Evolutionary conservation across 2,329 filamentous ascomycete genomes (phyloP).

Genomic region (Fusarium sp.): DNA sequence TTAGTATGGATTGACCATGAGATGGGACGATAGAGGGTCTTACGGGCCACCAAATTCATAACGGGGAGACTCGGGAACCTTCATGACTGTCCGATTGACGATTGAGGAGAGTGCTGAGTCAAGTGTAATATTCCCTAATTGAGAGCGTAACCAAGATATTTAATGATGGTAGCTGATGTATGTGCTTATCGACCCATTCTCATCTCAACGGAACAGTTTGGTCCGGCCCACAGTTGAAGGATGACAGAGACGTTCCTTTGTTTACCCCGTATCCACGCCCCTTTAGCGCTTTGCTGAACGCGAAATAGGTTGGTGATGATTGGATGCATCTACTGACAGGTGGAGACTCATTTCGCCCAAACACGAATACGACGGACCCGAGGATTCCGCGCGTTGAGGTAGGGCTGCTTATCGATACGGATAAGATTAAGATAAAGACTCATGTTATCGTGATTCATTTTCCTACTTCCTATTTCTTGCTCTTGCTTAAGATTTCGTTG

Average conservation of each 20-base stretch:
- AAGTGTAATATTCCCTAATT: background rate
- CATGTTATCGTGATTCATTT: background rate
- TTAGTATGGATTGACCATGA: background rate
- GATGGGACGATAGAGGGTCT: conserved; percentile 3
- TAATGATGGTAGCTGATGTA: background rate
- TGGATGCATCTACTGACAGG: rapidly evolving
- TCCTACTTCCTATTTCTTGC: background rate
- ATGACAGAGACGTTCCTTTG: background rate
- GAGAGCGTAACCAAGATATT: background rate
- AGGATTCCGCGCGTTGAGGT: background rate
- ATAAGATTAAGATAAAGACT: background rate
- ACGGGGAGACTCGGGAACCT: conserved; percentile 3
- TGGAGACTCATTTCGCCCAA: background rate
- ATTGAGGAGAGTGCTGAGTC: background rate
- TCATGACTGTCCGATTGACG: conserved; percentile 9
- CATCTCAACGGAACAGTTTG: conserved; percentile 25
- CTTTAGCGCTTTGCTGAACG: background rate
- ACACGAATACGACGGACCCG: conserved; percentile 29
- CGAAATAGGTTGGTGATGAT: background rate
- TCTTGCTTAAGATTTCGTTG: conserved; percentile 28
- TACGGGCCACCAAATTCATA: conserved; percentile 53
- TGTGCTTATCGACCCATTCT: conserved; percentile 35
- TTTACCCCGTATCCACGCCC: background rate
- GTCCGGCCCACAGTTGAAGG: conserved; percentile 32
- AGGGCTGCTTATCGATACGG: background rate